A percentile compares a stretch with the other conserved stretches of the same genome.
phyloP scores from a whole-genome alignment of 2,329 filamentous ascomycete species.

The Alternaria panax region DNA sequence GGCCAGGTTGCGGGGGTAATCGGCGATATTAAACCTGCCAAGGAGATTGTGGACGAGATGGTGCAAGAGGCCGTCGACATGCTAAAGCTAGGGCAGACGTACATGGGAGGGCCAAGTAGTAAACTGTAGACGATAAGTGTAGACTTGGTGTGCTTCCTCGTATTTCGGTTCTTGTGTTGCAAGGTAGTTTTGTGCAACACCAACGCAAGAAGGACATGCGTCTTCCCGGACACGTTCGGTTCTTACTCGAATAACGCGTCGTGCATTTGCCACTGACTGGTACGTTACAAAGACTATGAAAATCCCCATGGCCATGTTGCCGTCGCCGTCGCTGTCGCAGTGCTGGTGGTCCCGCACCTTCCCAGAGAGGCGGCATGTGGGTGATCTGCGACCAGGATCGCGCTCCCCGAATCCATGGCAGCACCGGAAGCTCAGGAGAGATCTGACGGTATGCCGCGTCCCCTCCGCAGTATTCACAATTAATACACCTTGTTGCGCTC shows the following conservation, averaged over 20 bases:
- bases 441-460: conserved; percentile 4
- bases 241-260: not conserved
- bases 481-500: conserved; percentile 4
- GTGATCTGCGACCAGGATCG: conserved; percentile 33
- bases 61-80: conserved; percentile 59
- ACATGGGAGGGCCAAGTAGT: conserved; percentile 40
- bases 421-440: conserved; percentile 24
- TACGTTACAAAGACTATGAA: not conserved
- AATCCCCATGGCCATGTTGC: not conserved
- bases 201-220: not conserved
- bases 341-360: not conserved
- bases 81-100: conserved; percentile 48
- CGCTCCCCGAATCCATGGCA: conserved; percentile 20
- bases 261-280: not conserved
- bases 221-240: not conserved
- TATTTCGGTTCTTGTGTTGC: conserved; percentile 1
- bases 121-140: conserved; percentile 39
- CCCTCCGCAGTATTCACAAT: conserved; percentile 18
- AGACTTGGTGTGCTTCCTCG: not conserved
- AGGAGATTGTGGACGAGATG: conserved; percentile 89
- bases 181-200: conserved; percentile 10
- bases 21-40: conserved; percentile 77
- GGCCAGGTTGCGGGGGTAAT: conserved; percentile 89
- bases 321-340: not conserved
- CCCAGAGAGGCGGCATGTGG: conserved; percentile 20